A percentile compares a stretch with the other conserved stretches of the same genome.
Conservation (phyloP, 2,329 filamentous ascomycete species). For the Cytospora schulzeri region DNA sequence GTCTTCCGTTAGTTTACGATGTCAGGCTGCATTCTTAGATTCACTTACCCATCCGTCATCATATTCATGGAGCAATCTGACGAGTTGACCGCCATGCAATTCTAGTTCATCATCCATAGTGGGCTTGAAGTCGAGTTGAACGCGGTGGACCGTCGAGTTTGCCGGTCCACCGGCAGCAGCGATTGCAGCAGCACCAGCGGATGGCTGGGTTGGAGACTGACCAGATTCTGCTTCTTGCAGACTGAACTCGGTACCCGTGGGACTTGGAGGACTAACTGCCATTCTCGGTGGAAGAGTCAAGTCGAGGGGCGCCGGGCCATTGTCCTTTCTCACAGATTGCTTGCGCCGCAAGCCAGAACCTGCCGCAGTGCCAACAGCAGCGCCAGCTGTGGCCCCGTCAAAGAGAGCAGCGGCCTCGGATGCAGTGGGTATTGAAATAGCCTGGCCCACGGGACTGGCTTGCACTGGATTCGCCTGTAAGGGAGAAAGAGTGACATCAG, state of each 20-base stretch:
- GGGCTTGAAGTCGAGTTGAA: conserved; percentile 91
- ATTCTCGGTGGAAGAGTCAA: conserved; percentile 49
- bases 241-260: conserved; percentile 65
- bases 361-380: conserved; percentile 32
- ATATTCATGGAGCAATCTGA: conserved; percentile 90
- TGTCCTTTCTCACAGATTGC: conserved; percentile 57
- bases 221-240: conserved; percentile 45
- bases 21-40: background rate
- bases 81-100: conserved; percentile 77
- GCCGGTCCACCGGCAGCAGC: conserved; percentile 63
- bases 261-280: conserved; percentile 54
- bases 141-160: conserved; percentile 75
- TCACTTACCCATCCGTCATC: conserved; percentile 93
- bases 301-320: conserved; percentile 52
- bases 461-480: conserved; percentile 18
- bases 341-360: conserved; percentile 49
- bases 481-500: conserved; percentile 12
- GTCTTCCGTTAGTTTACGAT: conserved; percentile 6
- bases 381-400: conserved; percentile 22
- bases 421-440: background rate
- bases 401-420: background rate
- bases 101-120: conserved; percentile 91
- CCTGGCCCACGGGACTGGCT: conserved; percentile 12
- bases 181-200: conserved; percentile 59
- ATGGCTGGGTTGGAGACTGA: conserved; percentile 51